Conservation (phyloP, 495 filamentous ascomycete species). For the Margaritispora aquatica region DNA sequence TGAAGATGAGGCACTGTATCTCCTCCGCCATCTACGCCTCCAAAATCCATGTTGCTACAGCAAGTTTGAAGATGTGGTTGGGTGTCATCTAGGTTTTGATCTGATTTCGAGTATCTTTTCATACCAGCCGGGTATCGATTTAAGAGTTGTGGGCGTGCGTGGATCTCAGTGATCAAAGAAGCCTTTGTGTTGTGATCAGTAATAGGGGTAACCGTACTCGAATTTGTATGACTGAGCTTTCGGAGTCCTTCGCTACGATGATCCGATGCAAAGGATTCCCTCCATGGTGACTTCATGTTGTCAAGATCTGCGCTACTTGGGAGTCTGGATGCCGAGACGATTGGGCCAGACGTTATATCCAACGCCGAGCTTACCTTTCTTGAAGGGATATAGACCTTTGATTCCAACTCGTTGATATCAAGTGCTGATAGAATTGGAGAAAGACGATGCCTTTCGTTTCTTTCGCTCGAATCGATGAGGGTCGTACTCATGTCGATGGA, state of each 20-base stretch:
- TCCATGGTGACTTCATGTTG: slow-evolving; percentile 22
- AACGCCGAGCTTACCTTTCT: slow-evolving; percentile 12
- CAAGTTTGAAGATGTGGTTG: background rate
- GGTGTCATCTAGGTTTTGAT: background rate
- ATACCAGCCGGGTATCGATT: too few relatives aligned
- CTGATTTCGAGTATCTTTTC: slow-evolving; percentile 3
- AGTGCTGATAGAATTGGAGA: slow-evolving; percentile 6
- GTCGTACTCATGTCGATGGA: background rate
- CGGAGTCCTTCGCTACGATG: slow-evolving; percentile 17
- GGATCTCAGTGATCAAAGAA: background rate
- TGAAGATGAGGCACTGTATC: slow-evolving; percentile 15
- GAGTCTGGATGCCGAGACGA: slow-evolving; percentile 10
- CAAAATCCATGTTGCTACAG: slow-evolving; percentile 14
- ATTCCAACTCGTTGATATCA: background rate
- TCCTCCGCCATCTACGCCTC: slow-evolving; percentile 21
- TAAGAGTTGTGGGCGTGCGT: too few relatives aligned
- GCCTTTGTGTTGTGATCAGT: background rate
- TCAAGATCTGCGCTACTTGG: slow-evolving; percentile 17
- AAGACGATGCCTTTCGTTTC: background rate
- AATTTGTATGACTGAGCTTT: slow-evolving; percentile 13
- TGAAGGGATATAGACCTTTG: slow-evolving; percentile 1
- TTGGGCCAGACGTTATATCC: slow-evolving; percentile 15
- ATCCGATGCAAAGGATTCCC: slow-evolving; percentile 21
- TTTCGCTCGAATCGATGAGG: background rate
- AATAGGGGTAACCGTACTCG: background rate